Conservation (phyloP, 306 rosid genomes). For the Trifolium fragiferum region DNA sequence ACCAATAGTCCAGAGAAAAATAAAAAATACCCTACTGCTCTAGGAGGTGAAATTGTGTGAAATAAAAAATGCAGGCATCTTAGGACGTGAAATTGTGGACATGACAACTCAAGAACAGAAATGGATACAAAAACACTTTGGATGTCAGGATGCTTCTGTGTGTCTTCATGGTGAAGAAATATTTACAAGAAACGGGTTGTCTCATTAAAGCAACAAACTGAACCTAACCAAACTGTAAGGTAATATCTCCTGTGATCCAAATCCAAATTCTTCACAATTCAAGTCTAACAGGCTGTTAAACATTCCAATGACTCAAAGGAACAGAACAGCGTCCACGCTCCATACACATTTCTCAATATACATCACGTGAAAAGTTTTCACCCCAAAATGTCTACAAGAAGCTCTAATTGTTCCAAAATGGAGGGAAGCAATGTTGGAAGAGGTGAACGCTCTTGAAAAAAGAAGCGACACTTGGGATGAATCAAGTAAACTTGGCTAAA, state of each 20-base stretch:
- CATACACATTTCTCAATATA: not conserved
- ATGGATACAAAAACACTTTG: too few relatives aligned
- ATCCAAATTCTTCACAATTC: not conserved
- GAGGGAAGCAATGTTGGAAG: not conserved
- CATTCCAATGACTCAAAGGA: not conserved
- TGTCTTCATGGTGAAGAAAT: too few relatives aligned
- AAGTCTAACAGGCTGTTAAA: not conserved
- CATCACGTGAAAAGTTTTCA: not conserved
- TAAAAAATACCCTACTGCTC: too few relatives aligned
- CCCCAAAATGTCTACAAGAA: not conserved
- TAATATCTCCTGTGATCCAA: not conserved
- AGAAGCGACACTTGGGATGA: not conserved
- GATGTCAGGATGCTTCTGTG: too few relatives aligned
- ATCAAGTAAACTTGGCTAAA: constrained; percentile 2
- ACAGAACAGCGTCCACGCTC: not conserved
- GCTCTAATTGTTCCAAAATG: not conserved
- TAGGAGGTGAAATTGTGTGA: too few relatives aligned
- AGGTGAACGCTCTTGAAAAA: not conserved
- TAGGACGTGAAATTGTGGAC: too few relatives aligned
- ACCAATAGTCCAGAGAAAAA: too few relatives aligned
- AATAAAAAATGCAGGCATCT: too few relatives aligned
- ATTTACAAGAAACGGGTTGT: too few relatives aligned
- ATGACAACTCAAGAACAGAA: too few relatives aligned
- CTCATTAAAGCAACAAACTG: too few relatives aligned
- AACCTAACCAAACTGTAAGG: not conserved